Evolutionary conservation across 768 basidiomycete genomes (phyloP).

Genomic region (Scleroderma bovista): DNA sequence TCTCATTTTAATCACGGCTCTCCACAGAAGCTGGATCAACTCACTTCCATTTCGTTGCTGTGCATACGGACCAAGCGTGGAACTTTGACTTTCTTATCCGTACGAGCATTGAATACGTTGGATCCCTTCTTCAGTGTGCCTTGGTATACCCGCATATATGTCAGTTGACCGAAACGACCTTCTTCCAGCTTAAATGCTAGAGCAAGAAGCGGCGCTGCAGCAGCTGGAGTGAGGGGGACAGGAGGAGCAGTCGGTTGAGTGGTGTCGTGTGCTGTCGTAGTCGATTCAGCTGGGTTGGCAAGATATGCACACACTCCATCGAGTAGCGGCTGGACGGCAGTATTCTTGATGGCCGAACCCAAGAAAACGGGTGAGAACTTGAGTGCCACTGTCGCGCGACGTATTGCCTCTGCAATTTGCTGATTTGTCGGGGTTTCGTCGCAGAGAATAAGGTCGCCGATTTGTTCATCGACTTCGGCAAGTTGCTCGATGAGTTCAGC

Average conservation of each 20-base stretch:
- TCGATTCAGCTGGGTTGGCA: conserved; percentile 77
- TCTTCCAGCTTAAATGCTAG: conserved; percentile 99
- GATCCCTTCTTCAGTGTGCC: conserved; percentile 84
- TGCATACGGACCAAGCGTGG: conserved; percentile 97
- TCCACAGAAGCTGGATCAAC: neutral
- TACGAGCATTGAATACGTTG: conserved; percentile 85
- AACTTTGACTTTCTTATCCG: conserved; percentile 96
- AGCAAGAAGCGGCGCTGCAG: conserved; percentile 83
- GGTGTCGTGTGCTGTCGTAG: conserved; percentile 79
- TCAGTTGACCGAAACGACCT: conserved; percentile 93
- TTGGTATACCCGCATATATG: conserved; percentile 98
- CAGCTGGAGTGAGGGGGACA: conserved; percentile 76
- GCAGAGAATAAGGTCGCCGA: conserved; percentile 87
- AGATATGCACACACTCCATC: conserved; percentile 97
- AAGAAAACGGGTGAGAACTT: conserved; percentile 97
- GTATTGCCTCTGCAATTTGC: conserved; percentile 80
- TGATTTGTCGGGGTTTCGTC: conserved; percentile 69
- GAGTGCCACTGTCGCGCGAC: conserved; percentile 80
- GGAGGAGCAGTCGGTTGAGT: conserved; percentile 62
- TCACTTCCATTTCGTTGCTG: conserved; percentile 96
- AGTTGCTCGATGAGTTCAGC: conserved; percentile 90
- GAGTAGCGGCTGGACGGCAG: conserved; percentile 86
- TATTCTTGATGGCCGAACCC: conserved; percentile 97
- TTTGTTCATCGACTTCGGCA: conserved; percentile 92
- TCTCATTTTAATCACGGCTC: neutral